These are phyloP conservation scores for Neonectria punicea DNA, from an alignment of 2,329 filamentous ascomycete species.

Conservation along the genomic window DNA sequence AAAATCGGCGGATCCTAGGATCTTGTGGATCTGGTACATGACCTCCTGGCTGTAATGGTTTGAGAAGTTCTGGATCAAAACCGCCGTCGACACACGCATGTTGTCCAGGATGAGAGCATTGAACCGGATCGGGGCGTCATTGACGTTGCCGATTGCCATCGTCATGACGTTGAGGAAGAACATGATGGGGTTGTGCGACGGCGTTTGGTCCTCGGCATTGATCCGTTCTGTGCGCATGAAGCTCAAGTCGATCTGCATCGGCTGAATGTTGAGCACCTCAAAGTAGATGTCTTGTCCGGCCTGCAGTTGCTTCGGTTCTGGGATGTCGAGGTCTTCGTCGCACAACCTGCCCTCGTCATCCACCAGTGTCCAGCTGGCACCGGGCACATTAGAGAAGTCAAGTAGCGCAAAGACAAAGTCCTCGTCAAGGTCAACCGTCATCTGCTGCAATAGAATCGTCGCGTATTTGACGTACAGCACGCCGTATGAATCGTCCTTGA, in stretches of 20 bases:
- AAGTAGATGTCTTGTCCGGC: constrained; percentile 97
- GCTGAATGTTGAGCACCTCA: constrained; percentile 94
- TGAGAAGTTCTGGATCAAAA: constrained; percentile 86
- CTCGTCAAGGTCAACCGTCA: constrained; percentile 97
- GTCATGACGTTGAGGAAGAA: constrained; percentile 99
- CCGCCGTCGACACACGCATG: constrained; percentile 85
- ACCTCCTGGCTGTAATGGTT: constrained; percentile 98
- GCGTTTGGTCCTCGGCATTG: constrained; percentile 94
- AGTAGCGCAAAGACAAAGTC: constrained; percentile 97
- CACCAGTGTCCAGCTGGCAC: constrained; percentile 76
- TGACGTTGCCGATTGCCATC: constrained; percentile 99
- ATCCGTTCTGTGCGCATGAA: constrained; percentile 97
- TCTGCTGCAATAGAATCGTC: constrained; percentile 91
- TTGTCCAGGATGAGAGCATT: constrained; percentile 97
- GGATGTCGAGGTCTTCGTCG: constrained; percentile 89
- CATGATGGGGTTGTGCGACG: constrained; percentile 93
- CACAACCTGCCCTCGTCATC: constrained; percentile 87
- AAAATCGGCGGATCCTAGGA: constrained; percentile 96
- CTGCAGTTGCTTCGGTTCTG: constrained; percentile 87
- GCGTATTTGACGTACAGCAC: constrained; percentile 99
- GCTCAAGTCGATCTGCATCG: constrained; percentile 96
- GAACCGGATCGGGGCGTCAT: constrained; percentile 93
- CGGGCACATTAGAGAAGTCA: constrained; percentile 93
- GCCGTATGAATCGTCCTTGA: constrained; percentile 98
- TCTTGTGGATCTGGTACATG: constrained; percentile 95